phyloP scores from a whole-genome alignment of 1,284 basidiomycete species.

The Afroboletus lepidellus region DNA sequence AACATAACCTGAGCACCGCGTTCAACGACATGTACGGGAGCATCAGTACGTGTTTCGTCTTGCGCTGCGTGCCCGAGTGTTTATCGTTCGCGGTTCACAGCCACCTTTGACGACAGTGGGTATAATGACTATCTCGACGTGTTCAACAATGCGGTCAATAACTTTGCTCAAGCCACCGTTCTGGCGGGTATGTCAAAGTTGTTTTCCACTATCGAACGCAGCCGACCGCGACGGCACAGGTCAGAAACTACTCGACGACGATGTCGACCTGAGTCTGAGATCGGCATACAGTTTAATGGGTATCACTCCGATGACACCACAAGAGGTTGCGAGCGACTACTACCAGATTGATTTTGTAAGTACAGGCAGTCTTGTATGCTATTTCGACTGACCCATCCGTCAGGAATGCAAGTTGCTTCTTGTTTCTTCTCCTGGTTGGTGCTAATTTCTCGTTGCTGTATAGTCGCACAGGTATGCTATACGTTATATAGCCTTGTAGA shows the following conservation, averaged over 20 bases:
- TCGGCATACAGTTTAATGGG: conserved; percentile 50
- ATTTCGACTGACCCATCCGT: neutral
- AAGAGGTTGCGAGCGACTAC: conserved; percentile 53
- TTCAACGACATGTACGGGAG: conserved; percentile 48
- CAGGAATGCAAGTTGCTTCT: conserved; percentile 26
- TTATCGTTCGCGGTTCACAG: conserved; percentile 29
- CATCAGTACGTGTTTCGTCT: conserved; percentile 41
- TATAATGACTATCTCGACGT: conserved; percentile 45
- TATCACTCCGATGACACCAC: conserved; percentile 41
- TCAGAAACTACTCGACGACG: conserved; percentile 38
- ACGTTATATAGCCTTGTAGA: neutral
- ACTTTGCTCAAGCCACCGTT: conserved; percentile 42
- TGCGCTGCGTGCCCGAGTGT: neutral
- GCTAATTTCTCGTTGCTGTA: conserved; percentile 10
- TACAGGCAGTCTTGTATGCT: neutral
- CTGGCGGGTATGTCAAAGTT: conserved; percentile 38
- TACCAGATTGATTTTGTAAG: conserved; percentile 44
- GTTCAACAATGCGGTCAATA: conserved; percentile 41
- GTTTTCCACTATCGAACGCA: neutral
- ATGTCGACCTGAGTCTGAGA: conserved; percentile 49
- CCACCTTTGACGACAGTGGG: conserved; percentile 52
- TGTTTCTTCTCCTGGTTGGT: neutral
- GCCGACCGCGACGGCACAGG: conserved; percentile 31
- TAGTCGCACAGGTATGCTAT: conserved; percentile 16
- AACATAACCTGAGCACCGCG: conserved; percentile 50